These are phyloP conservation scores for Cryptococcus maquisensis DNA, from an alignment of 1,284 basidiomycete species.

Conservation along the genomic window DNA sequence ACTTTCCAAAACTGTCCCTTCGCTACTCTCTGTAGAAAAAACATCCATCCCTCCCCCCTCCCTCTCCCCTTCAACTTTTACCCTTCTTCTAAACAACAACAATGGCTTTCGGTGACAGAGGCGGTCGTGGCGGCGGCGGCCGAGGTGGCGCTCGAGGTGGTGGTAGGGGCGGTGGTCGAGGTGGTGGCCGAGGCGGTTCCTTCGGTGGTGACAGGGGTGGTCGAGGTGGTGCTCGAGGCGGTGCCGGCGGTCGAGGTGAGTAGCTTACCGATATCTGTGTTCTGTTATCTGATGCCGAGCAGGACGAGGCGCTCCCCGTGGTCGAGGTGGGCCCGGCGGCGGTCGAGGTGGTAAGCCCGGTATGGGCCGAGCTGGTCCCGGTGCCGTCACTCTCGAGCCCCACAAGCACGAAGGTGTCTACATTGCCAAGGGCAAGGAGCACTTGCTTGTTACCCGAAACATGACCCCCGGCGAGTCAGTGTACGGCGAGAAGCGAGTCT, in stretches of 20 bases:
- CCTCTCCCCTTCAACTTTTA: background rate
- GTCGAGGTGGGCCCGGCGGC: constrained; percentile 49
- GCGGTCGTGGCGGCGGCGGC: constrained; percentile 49
- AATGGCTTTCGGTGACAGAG: constrained; percentile 52
- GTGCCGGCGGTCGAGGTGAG: constrained; percentile 26
- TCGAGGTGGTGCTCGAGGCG: constrained; percentile 25
- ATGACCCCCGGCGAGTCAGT: constrained; percentile 95
- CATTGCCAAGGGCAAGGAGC: constrained; percentile 88
- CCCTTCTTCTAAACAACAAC: constrained; percentile 10
- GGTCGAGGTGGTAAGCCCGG: constrained; percentile 53
- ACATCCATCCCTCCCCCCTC: background rate
- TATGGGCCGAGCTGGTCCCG: constrained; percentile 63
- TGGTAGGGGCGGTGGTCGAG: constrained; percentile 33
- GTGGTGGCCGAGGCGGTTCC: constrained; percentile 34
- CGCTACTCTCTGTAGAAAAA: background rate
- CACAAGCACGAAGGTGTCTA: constrained; percentile 93
- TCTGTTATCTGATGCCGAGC: background rate
- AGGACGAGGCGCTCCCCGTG: constrained; percentile 43
- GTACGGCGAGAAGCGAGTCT: constrained; percentile 96
- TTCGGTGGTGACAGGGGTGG: constrained; percentile 35
- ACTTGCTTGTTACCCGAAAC: constrained; percentile 96
- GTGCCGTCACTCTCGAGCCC: constrained; percentile 87
- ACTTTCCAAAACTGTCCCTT: background rate
- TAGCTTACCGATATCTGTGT: background rate
- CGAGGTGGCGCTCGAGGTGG: constrained; percentile 45